Base-by-base conservation (phyloP, 805 yeast genomes). In the Lipomyces japonicus region DNA sequence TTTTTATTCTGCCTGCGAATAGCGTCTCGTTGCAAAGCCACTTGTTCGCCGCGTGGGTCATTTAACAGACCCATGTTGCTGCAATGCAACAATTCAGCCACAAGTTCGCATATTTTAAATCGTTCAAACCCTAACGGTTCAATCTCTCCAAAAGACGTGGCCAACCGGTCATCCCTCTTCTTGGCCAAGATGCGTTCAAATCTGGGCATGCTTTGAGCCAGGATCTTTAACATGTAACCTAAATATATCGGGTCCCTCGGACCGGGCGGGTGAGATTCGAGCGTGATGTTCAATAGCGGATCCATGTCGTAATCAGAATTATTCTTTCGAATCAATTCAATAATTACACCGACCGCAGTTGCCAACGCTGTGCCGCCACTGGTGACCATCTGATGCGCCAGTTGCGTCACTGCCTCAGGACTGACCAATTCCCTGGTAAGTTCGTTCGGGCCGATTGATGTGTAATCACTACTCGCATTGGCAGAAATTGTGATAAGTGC, bases 391-490 rank as follows among this genome's bases (percentile, higher is more conserved):
- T 86, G 80, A 18, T 79, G 69, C 23, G 90, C 85, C 58, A 93
- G 72, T 53, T 77, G 75, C 51, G 77, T 72, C 59, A 89, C 76
- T 53, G 86, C 78, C 35, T 77, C 75, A 37, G 81, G 81, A 16
- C 95, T 83, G 12, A 90, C 97, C 28, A 93, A 74, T 66, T 91
- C 91, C 57, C 98, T 77, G 2, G 96, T 88, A 34, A 93, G 74
- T 64, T 88, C 96, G 64, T 93, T 93, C 1, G 98, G 97, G 1
- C 98, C 98, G 47, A 93, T 86, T 7, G 95, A 86, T 2, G 95
- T 85, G 56, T 86, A 90, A 51, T 88, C 88, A 39, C 88, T 85
- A 51, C 86, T 87, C 5, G 86, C 89, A 63, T 91, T 93, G 5
- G 97, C 96, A 38, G 96, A 87, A 28, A 93, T 86, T 2, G 97